Base-by-base conservation (phyloP, 768 basidiomycete species). In the Tricholoma matsutake region DNA sequence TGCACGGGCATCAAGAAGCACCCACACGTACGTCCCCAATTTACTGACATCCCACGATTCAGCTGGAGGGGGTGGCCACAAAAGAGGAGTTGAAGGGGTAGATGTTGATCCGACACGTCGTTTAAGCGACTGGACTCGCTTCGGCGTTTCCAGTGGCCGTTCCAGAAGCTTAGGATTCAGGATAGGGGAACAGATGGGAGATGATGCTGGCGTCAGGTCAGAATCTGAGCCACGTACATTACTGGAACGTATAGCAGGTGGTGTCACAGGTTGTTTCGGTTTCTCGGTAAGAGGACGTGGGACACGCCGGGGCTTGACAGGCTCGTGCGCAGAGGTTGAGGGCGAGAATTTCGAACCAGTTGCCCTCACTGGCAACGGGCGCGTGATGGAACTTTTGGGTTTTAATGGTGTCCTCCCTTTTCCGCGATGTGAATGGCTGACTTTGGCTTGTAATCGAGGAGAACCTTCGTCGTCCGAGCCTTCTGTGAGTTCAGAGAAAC, bases 11-110 rank as follows among this genome's bases (percentile, higher is more conserved):
- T 84, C 76, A 57, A 88, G 68, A 1, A 83, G 74, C 8, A 87
- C 78, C 84, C 85, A 87, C 3, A 85, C 81, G 35, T 77, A 74
- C 60, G 71, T 68, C 35, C 76, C 81, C 54, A 80, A 63, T 9
- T 65, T 63, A 20, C 63, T 61, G 10, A 70, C 28, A 43, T 67
- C 61, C 75, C 75, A 73, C 37, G 34, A 41, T 13, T 58, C 52
- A 41, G 18, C 18, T 29, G 52, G 28, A 31, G 29, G 18, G 28
- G 52, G 37, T 52, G 56, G 59, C n/a, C 53, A 47, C 11, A 60
- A 59, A 16, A 35, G 51, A 18, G 25, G 39, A 16, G 55, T 62
- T 11, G 37, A 16, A 18, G 51, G 56, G 25, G 20, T 54, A 47
- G 41, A 47, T 31, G 59, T 57, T 14, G 57, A 28, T 7, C 31